phyloP scores from a whole-genome alignment of 2,329 filamentous ascomycete genomes.

The Arthrinium puccinioides region DNA sequence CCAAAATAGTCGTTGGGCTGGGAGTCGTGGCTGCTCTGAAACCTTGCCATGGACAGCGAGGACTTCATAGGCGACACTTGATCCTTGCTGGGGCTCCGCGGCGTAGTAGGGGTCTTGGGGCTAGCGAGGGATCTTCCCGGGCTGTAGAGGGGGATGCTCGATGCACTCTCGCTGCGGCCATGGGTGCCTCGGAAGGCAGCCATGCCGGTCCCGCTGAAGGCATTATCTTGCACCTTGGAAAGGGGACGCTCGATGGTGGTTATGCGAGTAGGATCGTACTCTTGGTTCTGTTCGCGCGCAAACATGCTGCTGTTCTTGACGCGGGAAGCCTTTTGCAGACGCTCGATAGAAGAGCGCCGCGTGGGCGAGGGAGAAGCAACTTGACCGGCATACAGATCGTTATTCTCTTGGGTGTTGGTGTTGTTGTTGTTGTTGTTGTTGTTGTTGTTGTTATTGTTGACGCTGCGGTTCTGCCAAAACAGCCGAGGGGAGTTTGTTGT shows the following conservation, averaged over 20 bases:
- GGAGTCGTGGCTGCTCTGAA: conserved; percentile 63
- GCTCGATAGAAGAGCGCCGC: conserved; percentile 88
- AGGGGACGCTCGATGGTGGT: conserved; percentile 77
- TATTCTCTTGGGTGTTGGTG: conserved; percentile 50
- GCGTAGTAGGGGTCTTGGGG: conserved; percentile 6
- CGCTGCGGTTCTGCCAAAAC: conserved; percentile 85
- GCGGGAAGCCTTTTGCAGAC: conserved; percentile 85
- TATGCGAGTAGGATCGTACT: conserved; percentile 78
- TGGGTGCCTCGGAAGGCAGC: conserved; percentile 43
- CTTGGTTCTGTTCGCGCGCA: conserved; percentile 82
- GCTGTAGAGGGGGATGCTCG: conserved; percentile 49
- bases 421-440: no score
- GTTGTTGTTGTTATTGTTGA: no score
- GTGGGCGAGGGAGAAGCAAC: conserved; percentile 61
- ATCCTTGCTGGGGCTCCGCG: conserved; percentile 57
- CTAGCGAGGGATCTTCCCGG: conserved; percentile 38
- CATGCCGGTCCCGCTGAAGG: conserved; percentile 53
- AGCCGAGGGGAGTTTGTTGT: conserved; percentile 65
- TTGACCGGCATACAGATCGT: conserved; percentile 53
- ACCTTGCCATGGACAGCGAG: conserved; percentile 64
- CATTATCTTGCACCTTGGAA: conserved; percentile 67
- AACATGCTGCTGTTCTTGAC: conserved; percentile 99
- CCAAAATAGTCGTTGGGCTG: conserved; percentile 63
- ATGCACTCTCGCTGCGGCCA: conserved; percentile 51
- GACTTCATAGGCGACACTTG: conserved; percentile 81